Evolutionary conservation across 2,329 filamentous ascomycete species (phyloP), one percentile per base, ranked within the genome.

Genomic region (Colletotrichum shisoi): DNA sequence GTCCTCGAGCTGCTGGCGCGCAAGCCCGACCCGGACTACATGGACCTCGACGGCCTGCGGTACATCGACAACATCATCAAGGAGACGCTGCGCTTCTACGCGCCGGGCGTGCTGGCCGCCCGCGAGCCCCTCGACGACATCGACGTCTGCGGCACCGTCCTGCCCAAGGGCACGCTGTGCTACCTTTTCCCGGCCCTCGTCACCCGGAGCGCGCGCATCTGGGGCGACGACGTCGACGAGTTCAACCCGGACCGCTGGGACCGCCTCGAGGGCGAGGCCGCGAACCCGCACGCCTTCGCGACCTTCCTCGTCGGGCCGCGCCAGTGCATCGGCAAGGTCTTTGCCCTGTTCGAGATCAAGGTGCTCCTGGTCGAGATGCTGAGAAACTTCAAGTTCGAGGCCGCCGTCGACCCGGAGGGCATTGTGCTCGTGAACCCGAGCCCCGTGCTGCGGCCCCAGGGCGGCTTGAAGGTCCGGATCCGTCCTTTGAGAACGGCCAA

Each of bases 31-130:
- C 70, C 81, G 34, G 76, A 79, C 69, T 79, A 81, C 58, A 9
- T 62, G 66, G 39, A 69, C 24, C 75, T 82, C 31, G 79, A 82
- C 52, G 68, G 70, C 40, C 73, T 82, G 46, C 70, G 73, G 0
- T 82, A 80, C 68, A 71, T 83, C 5, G 76, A 80, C 61, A 79
- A 79, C 62, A 78, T 84, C 56, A 77, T 76, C 71, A 80, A 74
- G 66, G 82, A 84, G 70, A 75, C 79, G 0, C 69, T 84, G 11
- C 77, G 82, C 0, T 73, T 79, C 21, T 78, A 77, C 66, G 72
- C 79, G 3, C 80, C 81, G 1, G 78, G 74, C 6, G 74, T 76
- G 3, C 73, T 74, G 19, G 73, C 73, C 0, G 70, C 78, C 3
- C 73, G 78, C 2, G 75, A 76, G 48, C 72, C 78, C 2, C 68